Evolutionary conservation across 2,329 filamentous ascomycete genomes (phyloP), one percentile per base, ranked within the genome.

Genomic region (Verticillium tricorpus): DNA sequence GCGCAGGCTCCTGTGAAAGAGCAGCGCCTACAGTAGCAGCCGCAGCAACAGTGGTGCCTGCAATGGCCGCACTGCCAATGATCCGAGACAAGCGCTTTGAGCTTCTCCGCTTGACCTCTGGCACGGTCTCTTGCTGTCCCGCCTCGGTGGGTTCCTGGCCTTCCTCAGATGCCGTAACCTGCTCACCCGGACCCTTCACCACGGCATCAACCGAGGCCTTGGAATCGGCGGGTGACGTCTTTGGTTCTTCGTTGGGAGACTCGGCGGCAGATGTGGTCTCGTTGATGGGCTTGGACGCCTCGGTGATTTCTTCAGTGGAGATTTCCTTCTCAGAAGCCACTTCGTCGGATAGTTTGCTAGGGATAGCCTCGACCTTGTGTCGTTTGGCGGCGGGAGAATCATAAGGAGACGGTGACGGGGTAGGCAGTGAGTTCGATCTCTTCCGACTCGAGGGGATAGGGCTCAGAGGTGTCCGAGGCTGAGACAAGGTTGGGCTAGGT

Each of bases 381-480:
- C 66, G 64, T 40, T 65, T 63, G 61, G 60, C 57, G 2, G 56
- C 52, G 40, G 65, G 67, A 0, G 67, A 67, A 3, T 61, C 60
- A 45, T 71, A 70, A 0, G 69, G 69, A 4, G 68, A 70, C 15
- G 68, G 65, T 3, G 71, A 66, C 5, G 74, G 74, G 22, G 75
- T 77, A 1, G 83, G 83, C 55, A 85, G 67, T 3, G 83, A 85
- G 61, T 74, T 78, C 2, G 82, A 79, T 32, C 83, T 79, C 64
- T 77, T 80, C 59, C 77, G 75, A 8, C 69, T 56, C 31, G 68
- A 61, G n/a, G 72, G 61, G n/a, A 75, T 59, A 22, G 67, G 59
- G n/a, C 72, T 61, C 22, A 75, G 67, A 1, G 75, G 73, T 2
- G 74, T 73, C 25, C 73, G 69, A 4, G 74, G 74, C 58, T 74